These are phyloP conservation scores for Cystobasidium pallidum DNA, from an alignment of 1,284 basidiomycete genomes.

Conservation along the genomic window DNA sequence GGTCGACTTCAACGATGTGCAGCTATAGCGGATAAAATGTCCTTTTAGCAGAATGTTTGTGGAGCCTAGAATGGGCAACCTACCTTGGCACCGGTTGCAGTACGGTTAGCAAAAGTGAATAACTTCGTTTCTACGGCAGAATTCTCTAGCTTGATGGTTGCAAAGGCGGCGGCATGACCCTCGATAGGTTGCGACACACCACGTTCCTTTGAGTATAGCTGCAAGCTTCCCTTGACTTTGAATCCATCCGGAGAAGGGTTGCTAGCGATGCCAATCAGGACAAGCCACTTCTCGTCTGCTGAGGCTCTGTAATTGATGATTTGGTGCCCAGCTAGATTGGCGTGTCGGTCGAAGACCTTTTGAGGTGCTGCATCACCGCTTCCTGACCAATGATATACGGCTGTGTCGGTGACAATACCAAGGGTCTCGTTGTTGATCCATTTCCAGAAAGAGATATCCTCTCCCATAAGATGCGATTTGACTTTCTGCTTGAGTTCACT, in stretches of 20 bases:
- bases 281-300: slow-evolving; percentile 94
- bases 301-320: slow-evolving; percentile 98
- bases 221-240: slow-evolving; percentile 97
- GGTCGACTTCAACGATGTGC: slow-evolving; percentile 98
- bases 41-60: no score
- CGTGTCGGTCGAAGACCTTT: slow-evolving; percentile 96
- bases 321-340: slow-evolving; percentile 89
- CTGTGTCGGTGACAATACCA: slow-evolving; percentile 91
- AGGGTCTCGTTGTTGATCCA: slow-evolving; percentile 91
- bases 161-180: slow-evolving; percentile 96
- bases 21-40: slow-evolving; percentile 63
- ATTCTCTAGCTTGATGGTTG: slow-evolving; percentile 86
- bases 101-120: slow-evolving; percentile 94
- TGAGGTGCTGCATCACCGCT: slow-evolving; percentile 66
- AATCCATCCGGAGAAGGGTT: slow-evolving; percentile 90
- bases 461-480: slow-evolving; percentile 90
- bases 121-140: slow-evolving; percentile 82
- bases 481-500: slow-evolving; percentile 90
- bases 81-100: slow-evolving; percentile 94
- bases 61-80: slow-evolving; percentile 49
- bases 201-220: slow-evolving; percentile 85
- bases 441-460: slow-evolving; percentile 98
- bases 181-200: slow-evolving; percentile 99
- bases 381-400: slow-evolving; percentile 86
- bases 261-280: slow-evolving; percentile 92